Percentiles rank a stretch among this genome's conserved stretches.
Conservation (phyloP, 441 rosid genomes). For the Geranium incanum region DNA sequence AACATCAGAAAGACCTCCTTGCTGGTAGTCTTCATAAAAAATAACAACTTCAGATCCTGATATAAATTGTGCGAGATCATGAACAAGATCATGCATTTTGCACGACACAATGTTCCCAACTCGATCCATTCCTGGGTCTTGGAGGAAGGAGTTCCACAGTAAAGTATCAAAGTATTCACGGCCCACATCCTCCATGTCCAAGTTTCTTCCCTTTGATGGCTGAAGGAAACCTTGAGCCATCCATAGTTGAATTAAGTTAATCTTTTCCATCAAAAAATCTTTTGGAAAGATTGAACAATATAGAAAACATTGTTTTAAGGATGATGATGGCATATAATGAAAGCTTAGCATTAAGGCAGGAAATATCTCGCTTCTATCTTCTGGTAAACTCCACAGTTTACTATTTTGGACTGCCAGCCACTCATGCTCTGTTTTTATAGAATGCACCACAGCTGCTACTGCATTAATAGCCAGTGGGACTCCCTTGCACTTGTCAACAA, state of each 20-base stretch:
- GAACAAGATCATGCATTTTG: conserved; percentile 17
- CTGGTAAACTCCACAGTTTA: neutral
- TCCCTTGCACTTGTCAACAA: conserved; percentile 17
- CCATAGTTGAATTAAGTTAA: conserved; percentile 13
- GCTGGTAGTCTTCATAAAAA: neutral
- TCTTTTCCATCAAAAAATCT: neutral
- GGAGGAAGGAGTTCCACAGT: conserved; percentile 2
- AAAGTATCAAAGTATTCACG: neutral
- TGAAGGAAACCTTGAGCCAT: conserved; percentile 18
- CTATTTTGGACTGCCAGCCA: conserved; percentile 12
- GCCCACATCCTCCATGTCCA: conserved; percentile 10
- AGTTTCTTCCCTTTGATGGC: neutral
- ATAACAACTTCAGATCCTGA: neutral
- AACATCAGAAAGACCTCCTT: neutral
- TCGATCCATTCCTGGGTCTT: conserved; percentile 4
- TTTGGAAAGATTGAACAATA: conserved; percentile 17
- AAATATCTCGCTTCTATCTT: neutral
- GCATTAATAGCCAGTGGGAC: conserved; percentile 15
- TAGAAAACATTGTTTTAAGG: conserved; percentile 15
- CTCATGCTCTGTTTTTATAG: neutral
- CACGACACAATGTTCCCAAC: neutral
- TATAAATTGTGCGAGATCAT: conserved; percentile 10
- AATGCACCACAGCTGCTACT: conserved; percentile 10
- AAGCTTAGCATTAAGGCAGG: conserved; percentile 7
- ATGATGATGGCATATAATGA: conserved; percentile 6